Base-by-base conservation (phyloP, 2,329 filamentous ascomycete genomes). In the Neofusicoccum cordaticola region DNA sequence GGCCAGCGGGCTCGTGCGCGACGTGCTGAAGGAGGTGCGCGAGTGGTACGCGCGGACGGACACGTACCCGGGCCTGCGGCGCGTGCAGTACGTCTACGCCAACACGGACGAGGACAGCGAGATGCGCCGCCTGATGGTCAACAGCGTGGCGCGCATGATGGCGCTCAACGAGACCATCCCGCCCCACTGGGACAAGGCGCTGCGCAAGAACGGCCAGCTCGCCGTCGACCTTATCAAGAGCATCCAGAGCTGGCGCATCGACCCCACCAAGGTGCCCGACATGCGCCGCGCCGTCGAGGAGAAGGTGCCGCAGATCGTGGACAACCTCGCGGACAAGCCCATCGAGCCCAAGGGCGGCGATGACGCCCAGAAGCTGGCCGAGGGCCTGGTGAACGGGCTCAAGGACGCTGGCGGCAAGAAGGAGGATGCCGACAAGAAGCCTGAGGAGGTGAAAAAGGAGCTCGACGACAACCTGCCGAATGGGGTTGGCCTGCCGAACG, bases 241-340 rank as follows among this genome's bases (percentile, higher is more conserved):
- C 3, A 83, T 85, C 68, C 83, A 85, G 75, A 81, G 82, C 67
- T 85, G 83, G 83, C 74, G 81, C 47, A 72, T 85, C 42, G 81
- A 83, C 50, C 78, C 79, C 64, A 75, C 79, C 27, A 72, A 73
- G 17, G 78, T 85, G 15, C 83, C 83, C 8, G 82, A 85, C 75
- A 77, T 79, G 66, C 74, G 82, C 58, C 77, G 80, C 65, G 79
- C 81, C 15, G 71, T 78, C 65, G 72, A 80, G 56, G 73, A 60
- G 72, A 77, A 4, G 67, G 75, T 11, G 12, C 68, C 11, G n/a
- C 69, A 73, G 1, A 73, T 73, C 35, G 71, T 73, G 37, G 75
- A 80, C 58, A 69, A 70, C 39, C 71, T 67, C 17, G 65, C 71
- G 62, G 65, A 71, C 37, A 76, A 77, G 66, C 68, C 71, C 62